phyloP scores from a whole-genome alignment of 2,329 filamentous ascomycete genomes.

The Sporothrix phasma region DNA sequence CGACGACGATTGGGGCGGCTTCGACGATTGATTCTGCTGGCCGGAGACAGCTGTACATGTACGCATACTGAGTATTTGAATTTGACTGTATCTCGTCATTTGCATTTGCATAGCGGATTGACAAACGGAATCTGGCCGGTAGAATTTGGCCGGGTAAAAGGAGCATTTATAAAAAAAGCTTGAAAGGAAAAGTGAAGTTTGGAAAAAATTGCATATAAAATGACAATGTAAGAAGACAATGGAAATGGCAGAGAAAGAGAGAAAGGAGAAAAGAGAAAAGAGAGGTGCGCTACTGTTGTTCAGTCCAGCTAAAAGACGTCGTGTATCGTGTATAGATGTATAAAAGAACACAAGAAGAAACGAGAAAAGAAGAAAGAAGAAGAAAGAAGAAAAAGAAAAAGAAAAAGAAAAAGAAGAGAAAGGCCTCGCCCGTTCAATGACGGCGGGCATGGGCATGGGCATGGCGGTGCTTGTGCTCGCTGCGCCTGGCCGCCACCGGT shows the following conservation, averaged over 20 bases:
- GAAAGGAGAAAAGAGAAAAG: neutral
- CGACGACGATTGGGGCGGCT: constrained; percentile 17
- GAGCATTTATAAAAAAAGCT: neutral
- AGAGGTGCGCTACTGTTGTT: neutral
- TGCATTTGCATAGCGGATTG: constrained; percentile 5
- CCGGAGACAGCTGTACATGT: neutral
- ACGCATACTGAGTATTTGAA: neutral
- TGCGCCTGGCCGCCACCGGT: neutral
- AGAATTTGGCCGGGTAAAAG: too few relatives aligned
- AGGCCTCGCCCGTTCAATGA: too few relatives aligned
- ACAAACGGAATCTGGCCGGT: too few relatives aligned
- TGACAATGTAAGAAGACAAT: neutral
- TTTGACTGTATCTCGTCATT: too few relatives aligned
- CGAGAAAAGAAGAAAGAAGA: neutral
- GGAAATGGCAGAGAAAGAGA: too few relatives aligned
- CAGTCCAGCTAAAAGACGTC: neutral
- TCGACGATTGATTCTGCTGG: constrained; percentile 16
- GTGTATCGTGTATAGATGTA: neutral
- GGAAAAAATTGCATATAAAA: neutral
- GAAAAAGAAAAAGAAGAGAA: too few relatives aligned
- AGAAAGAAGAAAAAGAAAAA: too few relatives aligned
- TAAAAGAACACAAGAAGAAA: neutral
- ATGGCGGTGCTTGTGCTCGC: neutral
- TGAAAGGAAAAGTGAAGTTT: neutral
- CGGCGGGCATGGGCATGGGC: neutral